These are phyloP conservation scores for Cryptococcus maquisensis DNA, from an alignment of 1,284 basidiomycete species.

Conservation along the genomic window DNA sequence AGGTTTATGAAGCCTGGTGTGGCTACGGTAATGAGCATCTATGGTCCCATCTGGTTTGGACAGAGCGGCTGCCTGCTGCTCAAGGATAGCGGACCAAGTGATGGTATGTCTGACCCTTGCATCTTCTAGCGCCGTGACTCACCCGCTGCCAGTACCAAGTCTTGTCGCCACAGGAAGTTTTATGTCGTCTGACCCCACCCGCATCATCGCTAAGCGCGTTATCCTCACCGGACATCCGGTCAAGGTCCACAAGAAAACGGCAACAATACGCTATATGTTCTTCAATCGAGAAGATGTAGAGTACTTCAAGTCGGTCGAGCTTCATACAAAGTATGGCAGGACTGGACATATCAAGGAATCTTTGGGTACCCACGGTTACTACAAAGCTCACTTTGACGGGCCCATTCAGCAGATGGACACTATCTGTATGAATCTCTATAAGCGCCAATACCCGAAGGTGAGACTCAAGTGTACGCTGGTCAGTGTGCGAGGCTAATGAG, in stretches of 20 bases:
- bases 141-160: constrained; percentile 58
- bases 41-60: constrained; percentile 86
- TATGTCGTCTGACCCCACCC: constrained; percentile 81
- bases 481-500: too few relatives aligned
- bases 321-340: constrained; percentile 88
- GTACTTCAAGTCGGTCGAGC: constrained; percentile 89
- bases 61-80: constrained; percentile 73
- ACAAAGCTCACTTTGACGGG: constrained; percentile 95
- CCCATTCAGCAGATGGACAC: constrained; percentile 96
- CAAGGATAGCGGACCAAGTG: constrained; percentile 60
- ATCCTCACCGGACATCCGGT: constrained; percentile 93
- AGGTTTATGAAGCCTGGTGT: constrained; percentile 79
- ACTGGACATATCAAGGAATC: constrained; percentile 89
- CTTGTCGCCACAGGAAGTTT: constrained; percentile 90
- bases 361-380: constrained; percentile 97
- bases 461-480: constrained; percentile 29
- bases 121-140: background rate
- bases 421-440: constrained; percentile 85
- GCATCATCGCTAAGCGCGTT: constrained; percentile 87
- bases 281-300: constrained; percentile 89
- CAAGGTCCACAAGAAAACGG: constrained; percentile 96
- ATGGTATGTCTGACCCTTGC: constrained; percentile 53
- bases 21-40: constrained; percentile 78
- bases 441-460: constrained; percentile 86
- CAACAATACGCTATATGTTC: constrained; percentile 98